Evolutionary conservation across 805 yeast species (phyloP).

Genomic region (Starmerella davenportii): DNA sequence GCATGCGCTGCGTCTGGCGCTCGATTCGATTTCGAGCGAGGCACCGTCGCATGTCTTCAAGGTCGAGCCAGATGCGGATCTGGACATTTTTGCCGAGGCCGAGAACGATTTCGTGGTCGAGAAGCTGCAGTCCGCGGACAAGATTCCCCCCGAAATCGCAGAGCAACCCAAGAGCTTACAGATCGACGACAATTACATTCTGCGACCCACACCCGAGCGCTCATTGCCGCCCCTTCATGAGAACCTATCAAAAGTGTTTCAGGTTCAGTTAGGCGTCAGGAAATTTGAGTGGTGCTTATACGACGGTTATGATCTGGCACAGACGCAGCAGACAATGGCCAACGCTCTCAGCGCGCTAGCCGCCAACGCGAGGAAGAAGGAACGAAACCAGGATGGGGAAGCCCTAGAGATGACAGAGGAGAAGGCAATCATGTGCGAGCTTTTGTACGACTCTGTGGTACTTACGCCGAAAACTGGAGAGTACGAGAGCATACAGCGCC

Average conservation of each 20-base stretch:
- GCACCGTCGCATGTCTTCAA: background rate
- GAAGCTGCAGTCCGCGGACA: background rate
- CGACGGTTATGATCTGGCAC: slow-evolving; percentile 89
- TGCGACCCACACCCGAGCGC: background rate
- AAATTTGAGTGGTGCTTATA: slow-evolving; percentile 29
- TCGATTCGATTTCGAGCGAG: background rate
- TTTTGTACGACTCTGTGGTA: slow-evolving; percentile 64
- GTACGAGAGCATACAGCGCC: background rate
- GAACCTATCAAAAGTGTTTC: background rate
- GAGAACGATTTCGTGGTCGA: slow-evolving; percentile 1
- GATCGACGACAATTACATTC: slow-evolving; percentile 14
- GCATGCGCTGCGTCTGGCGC: background rate
- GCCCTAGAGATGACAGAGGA: slow-evolving; percentile 1
- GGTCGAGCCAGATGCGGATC: background rate
- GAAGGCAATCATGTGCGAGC: slow-evolving; percentile 32
- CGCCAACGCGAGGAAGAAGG: slow-evolving; percentile 13
- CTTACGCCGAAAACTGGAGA: slow-evolving; percentile 21
- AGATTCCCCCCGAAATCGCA: background rate
- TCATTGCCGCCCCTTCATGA: background rate
- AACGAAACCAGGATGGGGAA: slow-evolving; percentile 15
- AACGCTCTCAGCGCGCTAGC: slow-evolving; percentile 51
- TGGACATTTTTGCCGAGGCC: slow-evolving; percentile 2
- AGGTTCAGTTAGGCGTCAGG: slow-evolving; percentile 6
- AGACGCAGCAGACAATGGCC: slow-evolving; percentile 48
- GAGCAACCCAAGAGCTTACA: slow-evolving; percentile 1